Base-by-base conservation (phyloP, 2,329 filamentous ascomycete genomes). In the Magnaporthiopsis rhizophila region DNA sequence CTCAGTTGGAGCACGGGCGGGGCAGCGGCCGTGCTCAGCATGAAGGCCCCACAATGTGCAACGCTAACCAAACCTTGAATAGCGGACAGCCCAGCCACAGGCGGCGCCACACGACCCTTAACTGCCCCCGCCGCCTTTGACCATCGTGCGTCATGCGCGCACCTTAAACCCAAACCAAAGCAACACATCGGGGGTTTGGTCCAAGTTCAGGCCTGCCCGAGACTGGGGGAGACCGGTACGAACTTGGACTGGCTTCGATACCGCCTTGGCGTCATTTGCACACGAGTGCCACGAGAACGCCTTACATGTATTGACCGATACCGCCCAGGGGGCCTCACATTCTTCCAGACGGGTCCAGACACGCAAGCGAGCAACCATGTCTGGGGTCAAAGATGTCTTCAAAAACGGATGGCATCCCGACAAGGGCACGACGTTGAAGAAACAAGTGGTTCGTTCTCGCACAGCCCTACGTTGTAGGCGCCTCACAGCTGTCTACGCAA, bases 331-430 rank as follows among this genome's bases (percentile, higher is more conserved):
- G 45, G 45, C 45, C 45, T n/a, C 45, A 53, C 18, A 11, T 11
- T 15, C n/a, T n/a, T 21, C 45, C 18, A 53, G 21, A 21, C 45
- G 7, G 6, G 9, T 1, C 21, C 45, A 53, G 45, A n/a, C 45
- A 53, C 45, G 21, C 45, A n/a, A n/a, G 18, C 45, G 21, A 53
- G 45, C 45, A 21, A 58, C 5, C 57, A 62, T 62, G 61, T 62
- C 61, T 3, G 50, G 58, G 81, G 80, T 53, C 45, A 53, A 53
- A 67, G 77, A 78, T 58, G 70, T 80, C 21, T 73, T 81, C 66
- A 84, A 84, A 71, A 76, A 77, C n/a, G 78, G 80, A 8, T 84
- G 81, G 81, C 79, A 81, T 65, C 78, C 81, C 2, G 81, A 83
- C 64, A 82, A 81, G 68, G 76, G 75, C 34, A 70, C 71, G 9